phyloP scores from a whole-genome alignment of 495 filamentous ascomycete species.

The Podospora conica region DNA sequence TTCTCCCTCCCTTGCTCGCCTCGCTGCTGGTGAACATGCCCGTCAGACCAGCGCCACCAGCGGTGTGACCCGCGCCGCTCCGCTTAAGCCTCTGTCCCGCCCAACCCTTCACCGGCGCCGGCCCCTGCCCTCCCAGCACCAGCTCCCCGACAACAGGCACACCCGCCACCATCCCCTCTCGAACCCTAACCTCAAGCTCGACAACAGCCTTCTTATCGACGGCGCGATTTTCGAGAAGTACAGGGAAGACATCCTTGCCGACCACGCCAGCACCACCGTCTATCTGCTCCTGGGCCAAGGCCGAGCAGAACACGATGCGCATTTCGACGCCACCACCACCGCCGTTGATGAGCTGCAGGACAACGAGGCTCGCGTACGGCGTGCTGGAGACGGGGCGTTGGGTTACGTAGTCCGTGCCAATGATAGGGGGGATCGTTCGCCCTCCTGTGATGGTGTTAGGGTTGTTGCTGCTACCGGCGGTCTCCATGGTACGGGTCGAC shows the following conservation, averaged over 20 bases:
- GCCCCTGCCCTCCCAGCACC: slow-evolving; percentile 11
- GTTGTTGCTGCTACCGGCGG: too few species aligned
- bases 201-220: slow-evolving; percentile 28
- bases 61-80: neutral
- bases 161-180: slow-evolving; percentile 34
- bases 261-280: slow-evolving; percentile 32
- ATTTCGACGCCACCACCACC: neutral
- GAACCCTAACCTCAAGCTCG: slow-evolving; percentile 35
- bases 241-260: slow-evolving; percentile 45
- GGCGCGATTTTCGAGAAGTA: slow-evolving; percentile 34
- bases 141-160: slow-evolving; percentile 38
- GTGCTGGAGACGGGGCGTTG: slow-evolving; percentile 14
- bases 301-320: slow-evolving; percentile 26
- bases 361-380: slow-evolving; percentile 46
- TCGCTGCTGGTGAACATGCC: too few species aligned
- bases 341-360: slow-evolving; percentile 19
- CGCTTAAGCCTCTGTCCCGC: slow-evolving; percentile 7
- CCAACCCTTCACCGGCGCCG: neutral
- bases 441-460: too few species aligned
- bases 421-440: too few species aligned
- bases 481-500: neutral
- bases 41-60: too few species aligned
- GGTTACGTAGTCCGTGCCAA: neutral
- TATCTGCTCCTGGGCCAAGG: slow-evolving; percentile 34
- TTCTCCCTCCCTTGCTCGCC: slow-evolving; percentile 9